Evolutionary conservation across 2,329 filamentous ascomycete genomes (phyloP), one percentile per base, ranked within the genome.

Genomic region (Diaporthe longicolla): DNA sequence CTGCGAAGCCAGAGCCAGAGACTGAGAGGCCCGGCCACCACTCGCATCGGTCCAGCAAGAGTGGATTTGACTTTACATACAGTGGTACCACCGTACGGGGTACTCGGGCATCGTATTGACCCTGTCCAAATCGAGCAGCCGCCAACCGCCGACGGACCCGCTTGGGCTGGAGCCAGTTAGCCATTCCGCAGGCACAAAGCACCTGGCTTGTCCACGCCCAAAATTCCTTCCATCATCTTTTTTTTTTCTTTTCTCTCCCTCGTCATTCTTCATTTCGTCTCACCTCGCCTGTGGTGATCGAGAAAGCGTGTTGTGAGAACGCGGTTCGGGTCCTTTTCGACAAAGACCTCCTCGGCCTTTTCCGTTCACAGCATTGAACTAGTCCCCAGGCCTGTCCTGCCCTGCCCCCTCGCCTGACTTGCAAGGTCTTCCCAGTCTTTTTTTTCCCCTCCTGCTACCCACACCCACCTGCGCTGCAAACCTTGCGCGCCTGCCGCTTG

Each of bases 351-450:
- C 29, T 68, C 63, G 63, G 63, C 48, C 63, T 68, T 68, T 68
- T 68, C 63, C 63, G 63, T 68, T 68, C 32, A 40, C 63, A 54
- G 63, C 63, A 68, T 68, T 68, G 63, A 37, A 54, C 48, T 68
- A 68, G 63, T 32, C n/a, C 24, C 32, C 63, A 68, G 63, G 63
- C 63, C 48, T 54, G 45, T 40, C 63, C 63, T 68, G 63, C 63
- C 63, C 48, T 68, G 48, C 63, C 26, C 32, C 32, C 48, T 52
- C 48, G 29, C 50, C 52, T 58, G 54, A 43, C 48, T 50, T 61
- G 70, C 69, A 71, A 73, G 66, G 68, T 73, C 52, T 35, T 63
- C 73, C 73, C 40, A 52, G 69, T 72, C 40, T 37, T 65, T 57
- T 48, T 45, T 65, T 40, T 11, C 26, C n/a, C n/a, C n/a, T n/a